A percentile compares a stretch with the other conserved stretches of the same genome.
These are phyloP conservation scores for Irpex lacteus DNA, from an alignment of 1,284 basidiomycete genomes.

Conservation along the genomic window DNA sequence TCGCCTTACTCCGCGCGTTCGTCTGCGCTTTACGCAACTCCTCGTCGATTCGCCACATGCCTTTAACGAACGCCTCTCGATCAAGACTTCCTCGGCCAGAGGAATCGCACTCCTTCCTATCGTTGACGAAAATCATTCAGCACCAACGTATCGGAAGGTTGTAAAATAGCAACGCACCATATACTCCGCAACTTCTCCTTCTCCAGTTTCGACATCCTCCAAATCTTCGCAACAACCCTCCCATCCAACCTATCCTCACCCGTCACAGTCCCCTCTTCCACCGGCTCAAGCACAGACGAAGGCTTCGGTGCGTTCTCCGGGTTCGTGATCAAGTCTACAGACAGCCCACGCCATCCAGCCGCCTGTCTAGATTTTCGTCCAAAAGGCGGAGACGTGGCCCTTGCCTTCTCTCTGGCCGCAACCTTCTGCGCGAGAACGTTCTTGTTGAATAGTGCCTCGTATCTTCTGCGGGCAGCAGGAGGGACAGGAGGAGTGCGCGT, in stretches of 20 bases:
- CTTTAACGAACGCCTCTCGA: conserved; percentile 64
- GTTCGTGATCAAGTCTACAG: conserved; percentile 65
- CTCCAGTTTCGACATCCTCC: conserved; percentile 60
- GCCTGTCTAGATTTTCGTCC: conserved; percentile 51
- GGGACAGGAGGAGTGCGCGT: conserved; percentile 65
- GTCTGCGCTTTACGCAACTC: conserved; percentile 65
- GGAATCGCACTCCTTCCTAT: conserved; percentile 72
- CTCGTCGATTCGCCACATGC: conserved; percentile 85
- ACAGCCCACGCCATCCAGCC: conserved; percentile 74
- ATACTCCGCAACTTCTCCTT: conserved; percentile 53
- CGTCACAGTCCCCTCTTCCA: conserved; percentile 31
- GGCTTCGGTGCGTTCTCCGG: conserved; percentile 31
- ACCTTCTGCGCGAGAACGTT: conserved; percentile 51
- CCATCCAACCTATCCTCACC: conserved; percentile 52
- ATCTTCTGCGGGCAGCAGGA: conserved; percentile 56
- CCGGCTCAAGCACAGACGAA: conserved; percentile 12
- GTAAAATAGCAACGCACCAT: conserved; percentile 47
- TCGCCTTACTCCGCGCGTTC: conserved; percentile 7
- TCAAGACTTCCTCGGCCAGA: conserved; percentile 52
- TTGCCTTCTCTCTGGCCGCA: conserved; percentile 20
- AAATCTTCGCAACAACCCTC: conserved; percentile 54
- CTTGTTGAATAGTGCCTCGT: conserved; percentile 61
- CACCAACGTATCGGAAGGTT: not conserved
- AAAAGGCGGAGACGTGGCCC: conserved; percentile 31
- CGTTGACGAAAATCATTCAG: not conserved